Percentiles rank a stretch among this genome's conserved stretches.
phyloP scores from a whole-genome alignment of 2,329 filamentous ascomycete species.

The Purpureocillium takamizusanense region DNA sequence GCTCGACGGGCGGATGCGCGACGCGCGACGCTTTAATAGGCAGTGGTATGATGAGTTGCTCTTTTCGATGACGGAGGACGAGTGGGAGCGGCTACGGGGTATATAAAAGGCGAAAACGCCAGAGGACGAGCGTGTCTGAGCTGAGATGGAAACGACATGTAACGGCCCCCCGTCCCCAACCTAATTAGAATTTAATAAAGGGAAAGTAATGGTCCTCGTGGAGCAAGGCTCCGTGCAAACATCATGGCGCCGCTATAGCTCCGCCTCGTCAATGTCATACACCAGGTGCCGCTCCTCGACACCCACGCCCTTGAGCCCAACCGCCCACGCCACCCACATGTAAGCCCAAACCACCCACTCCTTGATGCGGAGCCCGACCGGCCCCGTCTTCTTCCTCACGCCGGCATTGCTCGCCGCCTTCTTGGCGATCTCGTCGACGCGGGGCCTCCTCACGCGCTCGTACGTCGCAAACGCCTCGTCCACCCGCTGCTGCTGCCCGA shows the following conservation, averaged over 20 bases:
- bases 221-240: too few relatives aligned
- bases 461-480: neutral
- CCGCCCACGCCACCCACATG: neutral
- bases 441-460: slow-evolving; percentile 1
- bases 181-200: too few relatives aligned
- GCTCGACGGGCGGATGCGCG: slow-evolving; percentile 28
- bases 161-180: too few relatives aligned
- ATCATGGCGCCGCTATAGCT: neutral
- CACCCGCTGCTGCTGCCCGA: neutral
- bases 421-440: slow-evolving; percentile 2
- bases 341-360: slow-evolving; percentile 2
- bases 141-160: too few relatives aligned
- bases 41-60: slow-evolving; percentile 23
- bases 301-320: neutral
- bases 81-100: slow-evolving; percentile 19
- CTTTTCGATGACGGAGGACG: slow-evolving; percentile 25
- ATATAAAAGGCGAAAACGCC: too few relatives aligned
- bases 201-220: too few relatives aligned
- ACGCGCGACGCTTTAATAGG: slow-evolving; percentile 25
- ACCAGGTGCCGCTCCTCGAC: slow-evolving; percentile 1
- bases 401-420: slow-evolving; percentile 1
- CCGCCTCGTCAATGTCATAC: slow-evolving; percentile 3
- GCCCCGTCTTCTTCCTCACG: neutral
- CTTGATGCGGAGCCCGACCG: slow-evolving; percentile 2
- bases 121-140: too few relatives aligned